These are phyloP conservation scores for Myxozyma nipponensis DNA, from an alignment of 805 yeast genomes.

Conservation along the genomic window DNA sequence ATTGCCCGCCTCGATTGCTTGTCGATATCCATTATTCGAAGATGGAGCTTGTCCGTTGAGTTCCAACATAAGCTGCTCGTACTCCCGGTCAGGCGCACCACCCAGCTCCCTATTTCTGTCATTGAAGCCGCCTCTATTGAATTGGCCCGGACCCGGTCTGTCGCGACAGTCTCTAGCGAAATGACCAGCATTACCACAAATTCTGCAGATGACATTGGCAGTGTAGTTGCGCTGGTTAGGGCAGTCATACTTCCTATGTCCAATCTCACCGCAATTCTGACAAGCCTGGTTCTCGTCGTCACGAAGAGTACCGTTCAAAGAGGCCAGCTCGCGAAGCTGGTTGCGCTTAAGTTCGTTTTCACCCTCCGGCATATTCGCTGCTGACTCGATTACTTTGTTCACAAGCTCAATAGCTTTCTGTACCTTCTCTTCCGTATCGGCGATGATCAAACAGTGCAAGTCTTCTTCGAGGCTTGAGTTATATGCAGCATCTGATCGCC, in stretches of 20 bases:
- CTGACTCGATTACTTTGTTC: constrained; percentile 71
- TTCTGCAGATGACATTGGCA: constrained; percentile 60
- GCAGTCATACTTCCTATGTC: constrained; percentile 64
- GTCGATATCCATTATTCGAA: not conserved
- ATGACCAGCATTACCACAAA: constrained; percentile 83
- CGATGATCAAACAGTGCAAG: constrained; percentile 80
- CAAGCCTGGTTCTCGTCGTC: constrained; percentile 69
- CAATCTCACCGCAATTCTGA: constrained; percentile 59
- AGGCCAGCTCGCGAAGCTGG: constrained; percentile 88
- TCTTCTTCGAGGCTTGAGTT: constrained; percentile 70
- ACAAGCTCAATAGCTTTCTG: constrained; percentile 70
- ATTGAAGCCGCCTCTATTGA: constrained; percentile 7
- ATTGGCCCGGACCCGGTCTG: constrained; percentile 26
- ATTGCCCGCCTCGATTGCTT: constrained; percentile 13
- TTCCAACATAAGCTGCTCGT: constrained; percentile 50
- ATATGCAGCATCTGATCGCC: constrained; percentile 44
- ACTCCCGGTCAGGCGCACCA: constrained; percentile 48
- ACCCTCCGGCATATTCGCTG: constrained; percentile 86
- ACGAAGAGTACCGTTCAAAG: constrained; percentile 87
- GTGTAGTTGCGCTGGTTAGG: constrained; percentile 51
- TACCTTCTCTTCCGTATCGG: constrained; percentile 74
- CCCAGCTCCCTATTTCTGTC: constrained; percentile 10
- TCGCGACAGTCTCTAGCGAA: constrained; percentile 79
- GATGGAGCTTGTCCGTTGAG: constrained; percentile 28
- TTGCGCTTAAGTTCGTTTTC: constrained; percentile 87